Evolutionary conservation across 1,139 yeast genomes (phyloP), one percentile per base, ranked within the genome.

Genomic region (Taiozyma sp.): DNA sequence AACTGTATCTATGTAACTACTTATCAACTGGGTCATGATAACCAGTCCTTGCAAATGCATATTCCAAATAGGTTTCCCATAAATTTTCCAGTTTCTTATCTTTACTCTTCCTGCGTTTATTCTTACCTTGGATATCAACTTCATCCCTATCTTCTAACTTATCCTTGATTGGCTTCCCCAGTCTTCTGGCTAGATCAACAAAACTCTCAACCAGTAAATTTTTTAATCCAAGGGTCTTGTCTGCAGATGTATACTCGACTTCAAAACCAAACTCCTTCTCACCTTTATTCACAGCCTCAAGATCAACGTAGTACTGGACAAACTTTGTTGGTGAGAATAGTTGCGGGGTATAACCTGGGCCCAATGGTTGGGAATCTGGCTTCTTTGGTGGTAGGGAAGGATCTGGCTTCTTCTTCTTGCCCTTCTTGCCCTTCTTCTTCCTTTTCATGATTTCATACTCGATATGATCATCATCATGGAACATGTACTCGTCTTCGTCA

Each of bases 321-420:
- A 84, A 88, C 53, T 80, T 72, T 47, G 77, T 75, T 0, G 96
- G 96, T 0, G 93, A 76, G 57, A 85, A 86, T 16, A 81, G 65
- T 67, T 88, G 95, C 1, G 82, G 79, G 3, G 71, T 68, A 63
- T 84, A 87, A 0, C 84, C 96, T 1, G 96, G 96, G 0, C 96
- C 96, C 39, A 83, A 65, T 3, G 78, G 74, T 22, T 70, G 57
- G 26, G 69, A 66, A 6, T 58, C 61, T 5, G 93, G 93, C 77
- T 75, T 83, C 48, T 75, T 73, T 10, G 79, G 77, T 2, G 96
- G 96, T 50, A 85, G 68, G 0, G 95, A 79, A 53, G 76, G 80
- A 64, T 88, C 95, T 41, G 66, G 69, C 51, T 68, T 71, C 29
- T 62, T 62, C 29, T 69, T 62, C 44, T 62, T 63, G 50, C 58